Percentiles rank a stretch among this genome's conserved stretches.
Conservation (phyloP, 768 basidiomycete genomes). For the Nidularia pulvinata region DNA sequence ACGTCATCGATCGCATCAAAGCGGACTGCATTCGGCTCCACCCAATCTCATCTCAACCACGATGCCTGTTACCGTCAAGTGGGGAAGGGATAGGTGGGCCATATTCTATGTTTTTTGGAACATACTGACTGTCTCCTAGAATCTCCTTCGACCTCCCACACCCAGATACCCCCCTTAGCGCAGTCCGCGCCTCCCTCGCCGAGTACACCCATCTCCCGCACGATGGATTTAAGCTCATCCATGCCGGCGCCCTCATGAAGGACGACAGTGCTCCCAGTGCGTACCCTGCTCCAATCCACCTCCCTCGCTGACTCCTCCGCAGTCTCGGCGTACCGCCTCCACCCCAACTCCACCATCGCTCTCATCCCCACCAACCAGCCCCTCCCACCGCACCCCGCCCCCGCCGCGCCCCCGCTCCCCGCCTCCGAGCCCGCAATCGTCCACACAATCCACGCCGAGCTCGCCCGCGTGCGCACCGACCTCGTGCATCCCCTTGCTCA, state of each 20-base stretch:
- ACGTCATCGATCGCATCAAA: neutral
- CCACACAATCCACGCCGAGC: constrained; percentile 53
- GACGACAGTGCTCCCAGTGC: constrained; percentile 72
- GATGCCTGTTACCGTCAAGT: constrained; percentile 46
- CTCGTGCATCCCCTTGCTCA: constrained; percentile 57
- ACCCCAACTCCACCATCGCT: constrained; percentile 65
- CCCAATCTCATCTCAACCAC: neutral
- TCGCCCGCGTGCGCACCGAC: constrained; percentile 46
- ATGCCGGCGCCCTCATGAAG: constrained; percentile 89
- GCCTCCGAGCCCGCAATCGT: constrained; percentile 53
- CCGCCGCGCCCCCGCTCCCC: constrained; percentile 16
- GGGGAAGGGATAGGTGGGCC: constrained; percentile 34
- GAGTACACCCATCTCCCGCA: constrained; percentile 73
- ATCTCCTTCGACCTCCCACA: constrained; percentile 53
- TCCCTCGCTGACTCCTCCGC: constrained; percentile 7
- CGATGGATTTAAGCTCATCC: constrained; percentile 82
- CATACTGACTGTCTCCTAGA: constrained; percentile 11
- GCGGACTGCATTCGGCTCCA: neutral
- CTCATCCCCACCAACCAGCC: constrained; percentile 48
- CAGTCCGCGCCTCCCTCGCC: constrained; percentile 62
- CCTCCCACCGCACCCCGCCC: constrained; percentile 21
- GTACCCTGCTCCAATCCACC: constrained; percentile 11
- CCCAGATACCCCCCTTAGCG: constrained; percentile 54
- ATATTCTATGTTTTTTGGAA: neutral
- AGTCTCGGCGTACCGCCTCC: constrained; percentile 80